Evolutionary conservation across 1,284 basidiomycete genomes (phyloP).

Genomic region (Psilocybe mexicana): DNA sequence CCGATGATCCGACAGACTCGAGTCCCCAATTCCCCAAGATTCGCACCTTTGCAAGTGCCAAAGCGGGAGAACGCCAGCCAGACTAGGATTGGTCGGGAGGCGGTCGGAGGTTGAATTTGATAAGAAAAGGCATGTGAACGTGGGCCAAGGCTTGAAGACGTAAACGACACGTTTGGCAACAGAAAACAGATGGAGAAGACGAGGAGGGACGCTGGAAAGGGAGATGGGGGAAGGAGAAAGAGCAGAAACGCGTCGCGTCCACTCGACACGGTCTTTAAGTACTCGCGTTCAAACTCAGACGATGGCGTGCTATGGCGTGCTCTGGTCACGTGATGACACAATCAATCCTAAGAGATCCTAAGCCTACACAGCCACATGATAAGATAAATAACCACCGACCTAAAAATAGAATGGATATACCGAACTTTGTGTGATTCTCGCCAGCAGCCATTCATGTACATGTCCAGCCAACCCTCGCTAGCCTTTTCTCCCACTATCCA

Average conservation of each 20-base stretch:
- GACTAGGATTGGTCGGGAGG: neutral
- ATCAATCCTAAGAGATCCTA: too few species aligned
- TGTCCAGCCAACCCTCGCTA: neutral
- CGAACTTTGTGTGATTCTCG: too few species aligned
- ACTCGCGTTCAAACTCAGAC: slow-evolving; percentile 37
- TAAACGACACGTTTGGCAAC: slow-evolving; percentile 15
- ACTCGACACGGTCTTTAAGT: slow-evolving; percentile 17
- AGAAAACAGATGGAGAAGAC: neutral
- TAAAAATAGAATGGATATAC: neutral
- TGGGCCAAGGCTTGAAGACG: neutral
- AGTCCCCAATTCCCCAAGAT: slow-evolving; percentile 15
- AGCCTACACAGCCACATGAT: slow-evolving; percentile 6
- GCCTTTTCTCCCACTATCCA: neutral
- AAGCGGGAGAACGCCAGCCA: slow-evolving; percentile 6
- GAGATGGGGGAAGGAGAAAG: slow-evolving; percentile 11
- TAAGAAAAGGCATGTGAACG: slow-evolving; percentile 1
- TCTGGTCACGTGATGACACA: slow-evolving; percentile 18
- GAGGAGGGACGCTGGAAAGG: slow-evolving; percentile 1
- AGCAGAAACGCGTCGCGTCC: slow-evolving; percentile 11
- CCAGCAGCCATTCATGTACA: neutral
- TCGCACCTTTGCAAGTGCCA: slow-evolving; percentile 14
- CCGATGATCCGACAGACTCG: slow-evolving; percentile 26
- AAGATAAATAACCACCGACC: slow-evolving; percentile 1
- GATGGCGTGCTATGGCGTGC: slow-evolving; percentile 49
- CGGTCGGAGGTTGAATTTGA: slow-evolving; percentile 26